These are phyloP conservation scores for Wickerhamomyces canadensis DNA, from an alignment of 805 yeast genomes.

Conservation along the genomic window DNA sequence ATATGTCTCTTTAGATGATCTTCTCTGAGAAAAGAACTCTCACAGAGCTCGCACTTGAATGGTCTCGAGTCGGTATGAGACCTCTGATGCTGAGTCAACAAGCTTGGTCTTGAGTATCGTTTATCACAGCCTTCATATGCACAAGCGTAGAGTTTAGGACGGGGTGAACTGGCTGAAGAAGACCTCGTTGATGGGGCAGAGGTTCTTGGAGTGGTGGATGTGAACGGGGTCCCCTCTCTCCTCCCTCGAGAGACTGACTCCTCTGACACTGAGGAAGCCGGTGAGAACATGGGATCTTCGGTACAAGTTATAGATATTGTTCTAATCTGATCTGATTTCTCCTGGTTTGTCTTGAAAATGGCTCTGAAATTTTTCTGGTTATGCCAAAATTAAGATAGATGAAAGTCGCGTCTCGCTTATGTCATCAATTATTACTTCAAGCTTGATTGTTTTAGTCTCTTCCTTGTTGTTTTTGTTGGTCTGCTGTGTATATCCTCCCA, in stretches of 20 bases:
- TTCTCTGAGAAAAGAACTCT: slow-evolving; percentile 60
- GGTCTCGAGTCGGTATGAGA: slow-evolving; percentile 78
- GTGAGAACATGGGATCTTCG: no score
- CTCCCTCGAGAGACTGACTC: slow-evolving; percentile 1
- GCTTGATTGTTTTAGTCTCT: no score
- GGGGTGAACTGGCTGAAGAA: slow-evolving; percentile 27
- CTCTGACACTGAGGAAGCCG: no score
- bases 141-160: slow-evolving; percentile 63
- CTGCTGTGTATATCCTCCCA: no score
- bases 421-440: no score
- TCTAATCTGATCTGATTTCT: no score
- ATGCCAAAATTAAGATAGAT: no score
- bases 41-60: slow-evolving; percentile 62
- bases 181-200: slow-evolving; percentile 8
- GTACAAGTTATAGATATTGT: no score
- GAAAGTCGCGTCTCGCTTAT: no score
- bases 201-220: slow-evolving; percentile 1
- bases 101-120: slow-evolving; percentile 74
- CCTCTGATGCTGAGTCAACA: slow-evolving; percentile 75
- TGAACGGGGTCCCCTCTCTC: background rate
- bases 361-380: no score
- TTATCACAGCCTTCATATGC: slow-evolving; percentile 63
- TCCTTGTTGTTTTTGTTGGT: no score
- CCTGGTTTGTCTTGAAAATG: no score
- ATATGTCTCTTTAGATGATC: slow-evolving; percentile 77